phyloP scores from a whole-genome alignment of 305 asterid genomes.

The Fraxinus latifolia region DNA sequence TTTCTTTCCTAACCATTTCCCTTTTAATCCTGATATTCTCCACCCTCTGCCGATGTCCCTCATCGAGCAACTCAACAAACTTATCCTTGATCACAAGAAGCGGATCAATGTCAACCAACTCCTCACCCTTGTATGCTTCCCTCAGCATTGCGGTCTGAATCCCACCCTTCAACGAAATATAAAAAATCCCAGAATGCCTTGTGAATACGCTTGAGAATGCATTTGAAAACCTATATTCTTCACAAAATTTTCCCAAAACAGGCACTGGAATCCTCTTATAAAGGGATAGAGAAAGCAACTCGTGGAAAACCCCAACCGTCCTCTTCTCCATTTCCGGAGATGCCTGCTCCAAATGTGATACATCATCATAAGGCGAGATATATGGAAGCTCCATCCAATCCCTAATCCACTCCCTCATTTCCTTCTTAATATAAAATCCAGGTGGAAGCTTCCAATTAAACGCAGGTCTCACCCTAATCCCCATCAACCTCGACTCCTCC shows the following conservation, averaged over 20 bases:
- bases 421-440: slow-evolving; percentile 73
- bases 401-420: slow-evolving; percentile 91
- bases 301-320: slow-evolving; percentile 84
- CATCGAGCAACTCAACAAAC: slow-evolving; percentile 49
- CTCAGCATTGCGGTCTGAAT: slow-evolving; percentile 79
- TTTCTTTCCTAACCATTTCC: slow-evolving; percentile 42
- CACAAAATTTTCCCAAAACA: slow-evolving; percentile 74
- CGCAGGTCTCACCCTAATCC: slow-evolving; percentile 59
- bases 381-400: slow-evolving; percentile 93
- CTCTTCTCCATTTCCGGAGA: slow-evolving; percentile 62
- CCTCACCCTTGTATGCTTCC: slow-evolving; percentile 71
- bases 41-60: slow-evolving; percentile 50
- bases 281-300: slow-evolving; percentile 73
- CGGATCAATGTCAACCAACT: slow-evolving; percentile 71
- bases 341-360: slow-evolving; percentile 41
- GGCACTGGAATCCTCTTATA: slow-evolving; percentile 65
- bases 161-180: slow-evolving; percentile 81
- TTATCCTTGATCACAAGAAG: slow-evolving; percentile 39
- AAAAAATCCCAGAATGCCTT: slow-evolving; percentile 86
- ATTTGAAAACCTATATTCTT: slow-evolving; percentile 73
- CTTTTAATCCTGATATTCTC: slow-evolving; percentile 46
- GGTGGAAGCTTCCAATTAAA: slow-evolving; percentile 74
- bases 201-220: slow-evolving; percentile 74
- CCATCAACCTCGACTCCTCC: slow-evolving; percentile 69
- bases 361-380: slow-evolving; percentile 75